Evolutionary conservation across 75 land plant species (phyloP), one percentile per base, ranked within the genome.

Genomic region (Gnetum montanum): DNA sequence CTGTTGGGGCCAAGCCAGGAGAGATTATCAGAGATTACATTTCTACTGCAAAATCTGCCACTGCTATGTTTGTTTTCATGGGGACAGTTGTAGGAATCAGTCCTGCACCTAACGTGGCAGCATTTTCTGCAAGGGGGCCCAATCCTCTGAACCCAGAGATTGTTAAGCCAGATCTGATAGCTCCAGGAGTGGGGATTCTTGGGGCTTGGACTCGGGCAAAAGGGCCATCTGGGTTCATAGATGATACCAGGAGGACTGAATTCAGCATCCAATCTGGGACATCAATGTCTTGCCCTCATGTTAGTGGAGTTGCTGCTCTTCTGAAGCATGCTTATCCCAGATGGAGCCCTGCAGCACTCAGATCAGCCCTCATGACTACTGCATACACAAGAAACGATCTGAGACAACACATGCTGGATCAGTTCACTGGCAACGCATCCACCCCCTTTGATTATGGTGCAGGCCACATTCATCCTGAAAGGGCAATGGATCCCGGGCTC

Each of bases 331-430:
- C 83, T 10, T 85, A 87, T 48, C 97, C 88, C 10, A 46, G 58
- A 19, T 91, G 97, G 97, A 73, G 75, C 31, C 93, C 93, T 4
- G 82, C 89, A 6, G 74, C 70, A 25, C 73, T 88, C 28, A 38
- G 82, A 34, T 91, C 97, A 5, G 93, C 97, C 2, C 64, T 91
- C 70, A 87, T 91, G 93, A 91, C 97, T 15, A 87, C 97, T 3
- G 88, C 94, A 3, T 65, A 44, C 4, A 15, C 67, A 3, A n/a
- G 25, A 23, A 87, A 93, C 61, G 72, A 90, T 38, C 22, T 47
- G 7, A 35, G 64, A 23, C 59, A 59, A 6, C 50, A 66, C 8
- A 60, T 95, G 74, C 60, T 47, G 5, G 97, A 90, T 43, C 75
- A 79, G 46, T 59, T 70, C 34, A 67, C 63, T 15, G 80, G 73